Conservation (phyloP, 2,329 filamentous ascomycete genomes). For the Shiraia bambusicola region DNA sequence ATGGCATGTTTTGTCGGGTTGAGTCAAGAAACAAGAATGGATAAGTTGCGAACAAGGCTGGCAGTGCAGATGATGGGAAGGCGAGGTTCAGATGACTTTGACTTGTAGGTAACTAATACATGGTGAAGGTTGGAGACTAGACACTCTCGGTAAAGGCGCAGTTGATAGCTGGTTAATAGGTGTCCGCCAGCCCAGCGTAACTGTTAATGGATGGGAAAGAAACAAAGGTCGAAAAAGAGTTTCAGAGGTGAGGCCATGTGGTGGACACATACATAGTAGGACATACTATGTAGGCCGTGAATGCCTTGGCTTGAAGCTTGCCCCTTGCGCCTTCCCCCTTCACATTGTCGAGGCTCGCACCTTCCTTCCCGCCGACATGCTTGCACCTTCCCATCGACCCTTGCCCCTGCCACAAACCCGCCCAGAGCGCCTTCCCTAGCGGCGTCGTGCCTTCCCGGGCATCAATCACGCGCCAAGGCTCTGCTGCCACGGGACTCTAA, state of each 20-base stretch:
- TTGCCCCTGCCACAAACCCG: too few relatives aligned
- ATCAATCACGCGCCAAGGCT: constrained; percentile 14
- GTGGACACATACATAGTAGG: not conserved
- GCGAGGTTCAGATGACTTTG: constrained; percentile 15
- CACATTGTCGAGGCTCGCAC: too few relatives aligned
- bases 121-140: too few relatives aligned
- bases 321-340: too few relatives aligned
- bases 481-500: constrained; percentile 8
- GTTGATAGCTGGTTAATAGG: too few relatives aligned
- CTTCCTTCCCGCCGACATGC: too few relatives aligned
- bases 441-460: not conserved
- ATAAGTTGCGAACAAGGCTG: not conserved
- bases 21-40: constrained; percentile 1
- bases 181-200: constrained; percentile 2
- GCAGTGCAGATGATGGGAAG: constrained; percentile 22
- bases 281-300: too few relatives aligned
- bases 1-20: too few relatives aligned
- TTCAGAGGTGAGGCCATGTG: constrained; percentile 14
- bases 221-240: constrained; percentile 6
- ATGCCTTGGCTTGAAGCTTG: too few relatives aligned
- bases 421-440: constrained; percentile 1
- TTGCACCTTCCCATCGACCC: not conserved
- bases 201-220: too few relatives aligned
- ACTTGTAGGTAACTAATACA: too few relatives aligned
- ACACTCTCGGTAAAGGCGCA: too few relatives aligned